Percentiles rank a stretch among this genome's conserved stretches.
These are phyloP conservation scores for Elsinoe perseae DNA, from an alignment of 2,329 filamentous ascomycete species.

Conservation along the genomic window DNA sequence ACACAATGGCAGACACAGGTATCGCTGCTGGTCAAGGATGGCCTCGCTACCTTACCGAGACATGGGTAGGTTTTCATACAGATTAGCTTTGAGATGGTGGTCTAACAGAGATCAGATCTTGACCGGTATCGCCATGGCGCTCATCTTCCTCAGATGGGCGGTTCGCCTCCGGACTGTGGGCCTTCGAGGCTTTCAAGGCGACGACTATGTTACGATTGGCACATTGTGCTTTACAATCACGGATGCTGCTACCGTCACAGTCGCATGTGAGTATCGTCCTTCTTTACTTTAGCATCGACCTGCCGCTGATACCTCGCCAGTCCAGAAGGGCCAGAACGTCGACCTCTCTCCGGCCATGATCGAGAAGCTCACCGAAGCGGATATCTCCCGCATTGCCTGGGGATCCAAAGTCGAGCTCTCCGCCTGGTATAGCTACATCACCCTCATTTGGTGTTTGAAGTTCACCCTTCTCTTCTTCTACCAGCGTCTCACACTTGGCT, in stretches of 20 bases:
- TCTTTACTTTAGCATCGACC: background rate
- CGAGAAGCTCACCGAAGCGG: slow-evolving; percentile 23
- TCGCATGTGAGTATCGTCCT: slow-evolving; percentile 27
- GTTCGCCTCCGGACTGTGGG: slow-evolving; percentile 35
- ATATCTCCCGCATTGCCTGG: slow-evolving; percentile 26
- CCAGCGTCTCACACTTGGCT: slow-evolving; percentile 29
- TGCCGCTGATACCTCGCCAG: slow-evolving; percentile 13
- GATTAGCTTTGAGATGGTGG: background rate
- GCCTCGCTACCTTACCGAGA: slow-evolving; percentile 5
- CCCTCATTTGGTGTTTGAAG: slow-evolving; percentile 33
- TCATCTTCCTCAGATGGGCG: slow-evolving; percentile 30
- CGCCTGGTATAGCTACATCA: slow-evolving; percentile 37
- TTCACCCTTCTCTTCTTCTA: slow-evolving; percentile 28
- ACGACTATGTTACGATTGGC: slow-evolving; percentile 34
- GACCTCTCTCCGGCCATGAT: slow-evolving; percentile 22
- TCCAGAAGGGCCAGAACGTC: slow-evolving; percentile 27
- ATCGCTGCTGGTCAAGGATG: slow-evolving; percentile 10
- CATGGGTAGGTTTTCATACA: background rate
- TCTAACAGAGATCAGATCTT: slow-evolving; percentile 18
- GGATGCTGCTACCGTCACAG: slow-evolving; percentile 32
- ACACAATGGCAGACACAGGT: slow-evolving; percentile 2
- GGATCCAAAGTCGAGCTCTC: slow-evolving; percentile 35
- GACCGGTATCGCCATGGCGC: slow-evolving; percentile 28
- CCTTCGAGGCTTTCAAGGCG: slow-evolving; percentile 32
- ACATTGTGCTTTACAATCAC: slow-evolving; percentile 29